Evolutionary conservation across 129 eudicot genomes (phyloP).

Genomic region (Helichrysum umbraculigerum): DNA sequence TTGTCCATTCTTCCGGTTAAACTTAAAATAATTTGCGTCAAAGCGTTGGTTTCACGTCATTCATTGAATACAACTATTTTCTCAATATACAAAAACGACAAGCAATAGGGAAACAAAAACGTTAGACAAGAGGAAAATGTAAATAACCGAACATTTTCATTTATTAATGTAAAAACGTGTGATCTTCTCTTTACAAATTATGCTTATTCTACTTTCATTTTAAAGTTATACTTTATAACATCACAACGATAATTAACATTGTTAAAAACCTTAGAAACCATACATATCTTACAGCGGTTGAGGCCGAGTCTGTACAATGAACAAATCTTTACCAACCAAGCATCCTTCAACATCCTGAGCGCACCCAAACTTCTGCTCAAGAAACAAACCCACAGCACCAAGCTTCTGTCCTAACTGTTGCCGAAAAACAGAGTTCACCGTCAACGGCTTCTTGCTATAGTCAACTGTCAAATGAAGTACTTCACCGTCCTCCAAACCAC

Average conservation of each 20-base stretch:
- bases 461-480: conserved; percentile 68
- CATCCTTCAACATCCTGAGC: conserved; percentile 97
- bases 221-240: conserved; percentile 10
- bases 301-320: conserved; percentile 87
- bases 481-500: conserved; percentile 74
- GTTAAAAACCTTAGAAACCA: conserved; percentile 5
- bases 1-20: too few relatives aligned
- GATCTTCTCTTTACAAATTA: conserved; percentile 7
- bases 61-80: too few relatives aligned
- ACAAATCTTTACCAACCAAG: conserved; percentile 74
- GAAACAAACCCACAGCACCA: conserved; percentile 76
- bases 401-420: conserved; percentile 77
- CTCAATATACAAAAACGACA: too few relatives aligned
- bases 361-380: conserved; percentile 74
- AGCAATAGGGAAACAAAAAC: too few relatives aligned
- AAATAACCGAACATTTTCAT: background rate
- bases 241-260: background rate
- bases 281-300: conserved; percentile 51
- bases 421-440: conserved; percentile 72
- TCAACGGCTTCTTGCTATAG: conserved; percentile 81
- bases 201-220: background rate
- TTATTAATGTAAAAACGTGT: conserved; percentile 12
- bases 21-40: too few relatives aligned
- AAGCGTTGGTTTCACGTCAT: too few relatives aligned
- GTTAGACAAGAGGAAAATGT: too few relatives aligned